Evolutionary conservation across 805 yeast species (phyloP).

Genomic region (Metschnikowia gruessii): DNA sequence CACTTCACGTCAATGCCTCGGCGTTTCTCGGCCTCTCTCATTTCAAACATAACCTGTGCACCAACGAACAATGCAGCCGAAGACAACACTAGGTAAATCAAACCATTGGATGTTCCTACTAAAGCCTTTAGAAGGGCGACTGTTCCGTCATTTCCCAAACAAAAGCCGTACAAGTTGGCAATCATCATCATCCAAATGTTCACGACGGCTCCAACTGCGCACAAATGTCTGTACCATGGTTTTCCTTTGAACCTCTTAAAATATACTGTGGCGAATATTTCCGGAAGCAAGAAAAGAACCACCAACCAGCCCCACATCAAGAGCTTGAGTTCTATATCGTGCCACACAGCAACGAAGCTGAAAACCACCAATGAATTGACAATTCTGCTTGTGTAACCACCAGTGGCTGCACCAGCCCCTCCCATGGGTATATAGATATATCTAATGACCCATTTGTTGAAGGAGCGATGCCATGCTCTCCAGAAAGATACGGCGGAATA

Average conservation of each 20-base stretch:
- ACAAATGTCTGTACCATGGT: slow-evolving; percentile 76
- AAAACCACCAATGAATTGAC: slow-evolving; percentile 81
- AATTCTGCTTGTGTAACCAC: slow-evolving; percentile 49
- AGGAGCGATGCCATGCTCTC: slow-evolving; percentile 98
- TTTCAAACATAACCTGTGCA: slow-evolving; percentile 90
- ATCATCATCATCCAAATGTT: slow-evolving; percentile 98
- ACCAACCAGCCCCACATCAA: slow-evolving; percentile 96
- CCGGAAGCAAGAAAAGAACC: slow-evolving; percentile 85
- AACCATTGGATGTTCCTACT: slow-evolving; percentile 68
- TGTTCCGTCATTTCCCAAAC: slow-evolving; percentile 88
- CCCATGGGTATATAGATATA: slow-evolving; percentile 92
- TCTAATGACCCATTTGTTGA: slow-evolving; percentile 83
- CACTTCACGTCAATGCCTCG: slow-evolving; percentile 81
- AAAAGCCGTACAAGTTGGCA: slow-evolving; percentile 93
- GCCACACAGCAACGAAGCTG: slow-evolving; percentile 97
- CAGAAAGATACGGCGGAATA: slow-evolving; percentile 93
- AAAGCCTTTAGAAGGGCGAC: slow-evolving; percentile 60
- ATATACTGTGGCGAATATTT: slow-evolving; percentile 57
- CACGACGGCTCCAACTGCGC: slow-evolving; percentile 83
- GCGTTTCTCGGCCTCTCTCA: slow-evolving; percentile 82
- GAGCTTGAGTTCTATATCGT: slow-evolving; percentile 85
- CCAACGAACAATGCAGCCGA: slow-evolving; percentile 73
- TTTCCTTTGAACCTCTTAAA: slow-evolving; percentile 39
- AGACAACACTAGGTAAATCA: slow-evolving; percentile 58
- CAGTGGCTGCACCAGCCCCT: slow-evolving; percentile 59